Evolutionary conservation across 2,329 filamentous ascomycete species (phyloP).

Genomic region (Colletotrichum gloeosporioides): DNA sequence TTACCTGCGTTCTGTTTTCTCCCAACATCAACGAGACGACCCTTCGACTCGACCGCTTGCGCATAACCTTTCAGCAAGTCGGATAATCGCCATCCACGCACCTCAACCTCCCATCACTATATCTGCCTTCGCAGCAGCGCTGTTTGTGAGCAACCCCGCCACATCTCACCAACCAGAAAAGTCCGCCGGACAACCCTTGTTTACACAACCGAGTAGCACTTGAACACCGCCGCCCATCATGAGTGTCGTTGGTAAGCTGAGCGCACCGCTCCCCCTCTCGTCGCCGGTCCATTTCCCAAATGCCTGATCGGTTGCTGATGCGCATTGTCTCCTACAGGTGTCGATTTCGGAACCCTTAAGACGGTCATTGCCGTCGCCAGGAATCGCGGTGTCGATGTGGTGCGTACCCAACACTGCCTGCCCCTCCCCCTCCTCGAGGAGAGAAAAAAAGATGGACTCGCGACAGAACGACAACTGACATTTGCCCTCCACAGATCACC

Average conservation of each 20-base stretch:
- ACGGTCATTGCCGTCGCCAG: constrained; percentile 97
- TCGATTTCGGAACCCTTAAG: constrained; percentile 96
- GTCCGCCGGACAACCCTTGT: constrained; percentile 8
- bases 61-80: constrained; percentile 14
- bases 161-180: background rate
- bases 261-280: background rate
- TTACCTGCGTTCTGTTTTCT: constrained; percentile 3
- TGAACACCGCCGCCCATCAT: constrained; percentile 44
- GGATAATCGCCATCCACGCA: constrained; percentile 3
- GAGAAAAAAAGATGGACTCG: background rate
- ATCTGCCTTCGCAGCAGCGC: background rate
- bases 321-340: constrained; percentile 55
- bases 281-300: background rate
- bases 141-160: constrained; percentile 20
- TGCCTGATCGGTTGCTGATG: constrained; percentile 15
- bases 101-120: background rate
- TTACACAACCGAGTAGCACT: constrained; percentile 10
- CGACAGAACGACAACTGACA: constrained; percentile 17
- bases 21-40: constrained; percentile 12
- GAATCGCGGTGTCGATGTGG: constrained; percentile 98
- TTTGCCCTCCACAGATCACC: constrained; percentile 72
- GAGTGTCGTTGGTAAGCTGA: constrained; percentile 59
- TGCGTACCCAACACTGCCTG: constrained; percentile 60
- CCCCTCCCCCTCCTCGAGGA: constrained; percentile 2
- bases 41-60: constrained; percentile 18